These are phyloP conservation scores for Cymbopogon flexuosus DNA, from an alignment of 202 grass and related monocot genomes.

Conservation along the genomic window DNA sequence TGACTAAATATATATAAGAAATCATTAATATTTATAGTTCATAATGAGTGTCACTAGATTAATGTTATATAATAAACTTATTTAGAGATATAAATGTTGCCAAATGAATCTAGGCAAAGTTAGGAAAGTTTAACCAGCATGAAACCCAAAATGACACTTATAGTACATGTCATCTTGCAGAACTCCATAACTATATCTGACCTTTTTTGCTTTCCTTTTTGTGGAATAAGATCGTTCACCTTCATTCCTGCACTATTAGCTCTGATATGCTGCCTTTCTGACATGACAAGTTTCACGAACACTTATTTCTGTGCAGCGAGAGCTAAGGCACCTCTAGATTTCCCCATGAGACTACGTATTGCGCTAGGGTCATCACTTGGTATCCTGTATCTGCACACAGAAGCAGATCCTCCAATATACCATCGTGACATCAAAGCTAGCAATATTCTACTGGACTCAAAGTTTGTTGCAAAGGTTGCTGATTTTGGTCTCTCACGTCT, in stretches of 20 bases:
- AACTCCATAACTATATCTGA: not conserved
- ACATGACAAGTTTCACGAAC: slow-evolving; percentile 8
- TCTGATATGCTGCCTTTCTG: not conserved
- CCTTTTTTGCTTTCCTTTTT: not conserved
- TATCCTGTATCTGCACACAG: slow-evolving; percentile 84
- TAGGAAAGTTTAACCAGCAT: too few relatives aligned
- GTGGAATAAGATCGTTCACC: not conserved
- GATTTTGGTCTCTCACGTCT: slow-evolving; percentile 96
- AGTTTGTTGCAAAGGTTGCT: slow-evolving; percentile 82
- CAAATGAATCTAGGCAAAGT: too few relatives aligned
- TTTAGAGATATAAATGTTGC: too few relatives aligned
- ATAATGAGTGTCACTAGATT: too few relatives aligned
- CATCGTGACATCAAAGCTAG: slow-evolving; percentile 92
- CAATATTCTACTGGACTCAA: slow-evolving; percentile 85
- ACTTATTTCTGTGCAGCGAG: slow-evolving; percentile 38
- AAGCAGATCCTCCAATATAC: slow-evolving; percentile 94
- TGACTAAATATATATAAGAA: too few relatives aligned
- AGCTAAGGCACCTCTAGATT: slow-evolving; percentile 63
- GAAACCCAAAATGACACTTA: too few relatives aligned
- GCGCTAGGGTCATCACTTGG: slow-evolving; percentile 74
- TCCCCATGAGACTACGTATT: slow-evolving; percentile 70
- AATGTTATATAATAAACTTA: too few relatives aligned
- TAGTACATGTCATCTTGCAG: not conserved
- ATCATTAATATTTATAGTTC: too few relatives aligned
- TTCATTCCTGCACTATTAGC: not conserved